Conservation (phyloP, 352 stramenopile genomes). For the Pythium diclinum region DNA sequence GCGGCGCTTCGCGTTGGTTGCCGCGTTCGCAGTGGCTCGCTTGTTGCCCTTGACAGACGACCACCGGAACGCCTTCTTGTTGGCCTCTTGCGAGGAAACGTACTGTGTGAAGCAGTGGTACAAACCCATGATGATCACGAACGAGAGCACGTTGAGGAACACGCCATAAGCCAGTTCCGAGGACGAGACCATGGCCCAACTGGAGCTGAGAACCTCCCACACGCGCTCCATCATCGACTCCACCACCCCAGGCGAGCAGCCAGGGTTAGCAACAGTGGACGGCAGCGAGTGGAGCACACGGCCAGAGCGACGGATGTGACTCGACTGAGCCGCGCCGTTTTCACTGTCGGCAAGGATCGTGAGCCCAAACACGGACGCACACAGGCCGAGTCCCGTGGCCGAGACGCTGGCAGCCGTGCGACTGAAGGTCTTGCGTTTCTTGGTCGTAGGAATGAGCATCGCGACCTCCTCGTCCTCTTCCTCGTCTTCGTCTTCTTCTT, state of each 20-base stretch:
- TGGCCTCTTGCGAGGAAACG: not conserved
- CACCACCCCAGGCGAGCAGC: slow-evolving; percentile 34
- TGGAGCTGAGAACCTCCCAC: slow-evolving; percentile 34
- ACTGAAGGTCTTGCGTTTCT: slow-evolving; percentile 24
- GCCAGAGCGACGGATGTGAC: slow-evolving; percentile 49
- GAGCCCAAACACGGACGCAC: slow-evolving; percentile 75
- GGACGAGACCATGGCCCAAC: slow-evolving; percentile 50
- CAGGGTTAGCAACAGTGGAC: slow-evolving; percentile 22
- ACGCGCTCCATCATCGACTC: slow-evolving; percentile 33
- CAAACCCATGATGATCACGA: slow-evolving; percentile 58
- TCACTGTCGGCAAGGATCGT: slow-evolving; percentile 66
- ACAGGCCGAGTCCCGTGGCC: slow-evolving; percentile 58
- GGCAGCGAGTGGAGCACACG: slow-evolving; percentile 65
- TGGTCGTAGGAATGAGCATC: slow-evolving; percentile 32
- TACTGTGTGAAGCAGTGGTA: slow-evolving; percentile 58
- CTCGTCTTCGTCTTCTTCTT: slow-evolving; percentile 27
- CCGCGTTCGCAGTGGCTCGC: not conserved
- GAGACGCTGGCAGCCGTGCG: slow-evolving; percentile 37
- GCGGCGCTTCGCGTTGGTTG: slow-evolving; percentile 22
- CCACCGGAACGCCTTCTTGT: slow-evolving; percentile 17
- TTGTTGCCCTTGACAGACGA: slow-evolving; percentile 2
- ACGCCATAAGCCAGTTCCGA: slow-evolving; percentile 66
- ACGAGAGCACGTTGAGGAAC: slow-evolving; percentile 69
- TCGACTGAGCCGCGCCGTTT: slow-evolving; percentile 28
- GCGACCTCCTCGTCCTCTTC: slow-evolving; percentile 31